Evolutionary conservation across 23 red algal species (phyloP).

Genomic region (Chondrus crispus): DNA sequence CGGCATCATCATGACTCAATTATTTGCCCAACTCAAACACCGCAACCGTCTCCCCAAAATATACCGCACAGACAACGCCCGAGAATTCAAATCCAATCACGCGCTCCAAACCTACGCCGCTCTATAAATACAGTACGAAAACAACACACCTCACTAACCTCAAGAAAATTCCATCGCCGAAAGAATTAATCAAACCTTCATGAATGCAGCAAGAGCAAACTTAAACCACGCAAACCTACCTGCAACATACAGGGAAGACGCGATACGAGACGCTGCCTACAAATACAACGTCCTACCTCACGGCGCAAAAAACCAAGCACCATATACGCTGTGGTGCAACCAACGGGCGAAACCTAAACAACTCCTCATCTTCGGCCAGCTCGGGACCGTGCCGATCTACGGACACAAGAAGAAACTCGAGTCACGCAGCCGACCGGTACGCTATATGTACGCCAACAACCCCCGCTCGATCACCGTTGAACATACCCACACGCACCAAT

Average conservation of each 20-base stretch:
- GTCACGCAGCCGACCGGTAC: neutral
- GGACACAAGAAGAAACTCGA: neutral
- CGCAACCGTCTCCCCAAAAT: neutral
- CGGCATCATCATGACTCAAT: neutral
- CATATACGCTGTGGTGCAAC: neutral
- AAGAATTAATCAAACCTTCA: neutral
- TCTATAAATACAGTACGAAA: neutral
- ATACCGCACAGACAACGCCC: neutral
- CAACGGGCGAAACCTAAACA: neutral
- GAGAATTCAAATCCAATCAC: neutral
- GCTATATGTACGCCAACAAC: neutral
- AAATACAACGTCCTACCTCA: constrained; percentile 17
- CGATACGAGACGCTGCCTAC: neutral
- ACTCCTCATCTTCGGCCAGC: neutral
- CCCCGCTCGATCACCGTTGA: neutral
- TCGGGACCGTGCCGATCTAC: neutral
- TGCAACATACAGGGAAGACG: neutral
- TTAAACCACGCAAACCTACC: neutral
- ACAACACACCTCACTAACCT: neutral
- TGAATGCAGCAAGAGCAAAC: neutral
- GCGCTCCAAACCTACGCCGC: neutral
- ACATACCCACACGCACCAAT: neutral
- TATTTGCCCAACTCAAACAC: too few species aligned
- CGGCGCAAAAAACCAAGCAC: neutral
- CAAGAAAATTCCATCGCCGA: constrained; percentile 18